Conservation (phyloP, 2,329 filamentous ascomycete genomes). For the Phialophora verrucosa region DNA sequence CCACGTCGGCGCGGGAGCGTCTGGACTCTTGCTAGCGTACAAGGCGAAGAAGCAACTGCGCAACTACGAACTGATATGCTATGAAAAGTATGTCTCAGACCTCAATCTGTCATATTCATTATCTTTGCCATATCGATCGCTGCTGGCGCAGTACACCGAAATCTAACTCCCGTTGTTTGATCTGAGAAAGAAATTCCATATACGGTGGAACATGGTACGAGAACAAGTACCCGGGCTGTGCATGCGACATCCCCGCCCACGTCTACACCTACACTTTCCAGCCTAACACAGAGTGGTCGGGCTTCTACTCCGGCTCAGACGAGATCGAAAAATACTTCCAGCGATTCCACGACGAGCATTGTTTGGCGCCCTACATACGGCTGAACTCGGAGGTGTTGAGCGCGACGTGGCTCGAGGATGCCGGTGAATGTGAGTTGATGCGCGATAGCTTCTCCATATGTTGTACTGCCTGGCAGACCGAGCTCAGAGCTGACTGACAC, state of each 20-base stretch:
- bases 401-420: slow-evolving; percentile 27
- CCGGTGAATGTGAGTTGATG: slow-evolving; percentile 23
- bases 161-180: background rate
- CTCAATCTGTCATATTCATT: background rate
- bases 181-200: slow-evolving; percentile 9
- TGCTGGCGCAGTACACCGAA: background rate
- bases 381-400: slow-evolving; percentile 27
- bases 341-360: slow-evolving; percentile 48
- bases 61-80: slow-evolving; percentile 33
- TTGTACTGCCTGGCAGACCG: slow-evolving; percentile 26
- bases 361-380: slow-evolving; percentile 24
- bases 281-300: slow-evolving; percentile 36
- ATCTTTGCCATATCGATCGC: background rate
- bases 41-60: slow-evolving; percentile 45
- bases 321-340: slow-evolving; percentile 21
- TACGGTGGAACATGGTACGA: slow-evolving; percentile 42
- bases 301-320: slow-evolving; percentile 19
- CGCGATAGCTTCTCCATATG: background rate
- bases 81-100: slow-evolving; percentile 37
- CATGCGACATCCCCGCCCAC: slow-evolving; percentile 46
- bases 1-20: slow-evolving; percentile 35
- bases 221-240: slow-evolving; percentile 33
- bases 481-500: slow-evolving; percentile 2
- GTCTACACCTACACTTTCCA: slow-evolving; percentile 30
- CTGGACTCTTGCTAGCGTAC: slow-evolving; percentile 32